Conservation (phyloP, 2,329 filamentous ascomycete species). For the Periconia macrospinosa region DNA sequence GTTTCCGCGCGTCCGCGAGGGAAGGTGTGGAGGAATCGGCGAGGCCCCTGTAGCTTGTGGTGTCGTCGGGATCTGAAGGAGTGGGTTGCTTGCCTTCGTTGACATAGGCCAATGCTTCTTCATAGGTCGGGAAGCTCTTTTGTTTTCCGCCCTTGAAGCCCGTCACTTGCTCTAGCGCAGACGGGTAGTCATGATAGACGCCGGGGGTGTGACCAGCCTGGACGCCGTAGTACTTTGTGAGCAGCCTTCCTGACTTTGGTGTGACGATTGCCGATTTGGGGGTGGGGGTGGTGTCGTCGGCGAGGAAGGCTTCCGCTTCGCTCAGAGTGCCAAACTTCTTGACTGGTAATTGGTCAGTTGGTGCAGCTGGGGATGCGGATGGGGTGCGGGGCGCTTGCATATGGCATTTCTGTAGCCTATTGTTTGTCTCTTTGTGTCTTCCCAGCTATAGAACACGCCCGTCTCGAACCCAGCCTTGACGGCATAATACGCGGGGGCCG, state of each 20-base stretch:
- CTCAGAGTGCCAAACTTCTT: conserved; percentile 74
- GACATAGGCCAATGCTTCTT: conserved; percentile 80
- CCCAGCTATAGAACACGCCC: conserved; percentile 66
- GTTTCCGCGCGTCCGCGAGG: conserved; percentile 21
- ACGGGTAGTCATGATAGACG: conserved; percentile 68
- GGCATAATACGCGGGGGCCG: conserved; percentile 63
- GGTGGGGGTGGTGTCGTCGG: conserved; percentile 53
- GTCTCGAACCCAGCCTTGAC: conserved; percentile 63
- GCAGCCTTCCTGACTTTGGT: conserved; percentile 43
- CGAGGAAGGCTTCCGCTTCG: conserved; percentile 80
- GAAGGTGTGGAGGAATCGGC: conserved; percentile 29
- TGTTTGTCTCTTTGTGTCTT: conserved; percentile 63
- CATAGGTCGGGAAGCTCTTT: conserved; percentile 50
- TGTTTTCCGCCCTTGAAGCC: conserved; percentile 69
- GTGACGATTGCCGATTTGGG: background rate
- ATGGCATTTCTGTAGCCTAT: conserved; percentile 58
- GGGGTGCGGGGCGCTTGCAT: conserved; percentile 26
- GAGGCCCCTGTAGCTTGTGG: conserved; percentile 31
- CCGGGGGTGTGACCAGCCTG: conserved; percentile 61
- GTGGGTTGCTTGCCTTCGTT: conserved; percentile 27
- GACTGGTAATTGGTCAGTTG: conserved; percentile 53
- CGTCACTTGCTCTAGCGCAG: conserved; percentile 71
- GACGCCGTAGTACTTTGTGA: conserved; percentile 63
- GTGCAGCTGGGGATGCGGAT: background rate
- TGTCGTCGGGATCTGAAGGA: conserved; percentile 9